Evolutionary conservation across 805 yeast genomes (phyloP).

Genomic region (Sugiyamaella smithiae): DNA sequence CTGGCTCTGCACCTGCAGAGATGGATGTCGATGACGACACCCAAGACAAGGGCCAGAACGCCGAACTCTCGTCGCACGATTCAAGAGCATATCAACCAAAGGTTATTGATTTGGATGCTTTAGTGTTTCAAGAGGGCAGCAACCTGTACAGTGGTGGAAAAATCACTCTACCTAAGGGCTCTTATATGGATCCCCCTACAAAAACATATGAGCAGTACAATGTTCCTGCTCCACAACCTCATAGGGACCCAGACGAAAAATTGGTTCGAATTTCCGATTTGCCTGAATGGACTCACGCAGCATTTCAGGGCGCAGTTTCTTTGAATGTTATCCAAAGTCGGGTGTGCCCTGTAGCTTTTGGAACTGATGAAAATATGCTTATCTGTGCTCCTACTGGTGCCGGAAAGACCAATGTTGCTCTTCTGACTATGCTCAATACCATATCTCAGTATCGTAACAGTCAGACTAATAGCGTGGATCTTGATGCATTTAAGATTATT

Average conservation of each 20-base stretch:
- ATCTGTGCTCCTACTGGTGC: conserved; percentile 99
- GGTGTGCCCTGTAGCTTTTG: conserved; percentile 76
- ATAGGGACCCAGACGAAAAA: conserved; percentile 32
- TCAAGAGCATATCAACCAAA: conserved; percentile 36
- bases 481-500: conserved; percentile 67
- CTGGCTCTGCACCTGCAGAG: conserved; percentile 10
- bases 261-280: conserved; percentile 58
- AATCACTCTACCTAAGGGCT: conserved; percentile 76
- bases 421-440: conserved; percentile 69
- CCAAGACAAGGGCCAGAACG: conserved; percentile 15
- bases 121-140: conserved; percentile 70
- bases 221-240: conserved; percentile 76
- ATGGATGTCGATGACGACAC: conserved; percentile 31
- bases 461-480: conserved; percentile 47
- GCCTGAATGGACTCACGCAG: conserved; percentile 80
- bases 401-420: conserved; percentile 96
- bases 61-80: neutral
- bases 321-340: conserved; percentile 82
- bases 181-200: conserved; percentile 64
- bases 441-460: conserved; percentile 51
- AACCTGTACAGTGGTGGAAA: conserved; percentile 63
- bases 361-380: conserved; percentile 65
- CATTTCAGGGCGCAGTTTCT: conserved; percentile 65
- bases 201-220: conserved; percentile 82
- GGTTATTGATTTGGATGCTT: conserved; percentile 59